Percentiles rank a stretch among this genome's conserved stretches.
Evolutionary conservation across 495 filamentous ascomycete species (phyloP).

Genomic region (Chaetomium cochliodes): DNA sequence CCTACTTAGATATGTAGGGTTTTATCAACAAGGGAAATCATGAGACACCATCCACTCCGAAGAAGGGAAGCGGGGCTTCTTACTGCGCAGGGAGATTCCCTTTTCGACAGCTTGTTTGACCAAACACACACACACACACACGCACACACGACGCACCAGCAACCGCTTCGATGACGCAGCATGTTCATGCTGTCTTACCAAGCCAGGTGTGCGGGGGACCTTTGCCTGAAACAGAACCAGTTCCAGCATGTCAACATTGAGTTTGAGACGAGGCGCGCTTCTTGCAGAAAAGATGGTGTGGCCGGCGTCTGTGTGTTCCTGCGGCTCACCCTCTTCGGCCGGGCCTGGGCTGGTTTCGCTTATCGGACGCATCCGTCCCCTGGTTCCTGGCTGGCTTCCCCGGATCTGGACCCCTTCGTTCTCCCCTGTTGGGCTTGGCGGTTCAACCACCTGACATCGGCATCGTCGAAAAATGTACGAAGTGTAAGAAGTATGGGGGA

Average conservation of each 20-base stretch:
- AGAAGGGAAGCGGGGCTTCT: background rate
- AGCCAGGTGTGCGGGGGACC: background rate
- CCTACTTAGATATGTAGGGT: no score
- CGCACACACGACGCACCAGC: background rate
- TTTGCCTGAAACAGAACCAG: slow-evolving; percentile 21
- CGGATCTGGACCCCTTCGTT: slow-evolving; percentile 7
- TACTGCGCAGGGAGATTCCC: no score
- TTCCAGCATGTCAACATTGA: slow-evolving; percentile 15
- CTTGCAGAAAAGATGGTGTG: background rate
- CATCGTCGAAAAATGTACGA: background rate
- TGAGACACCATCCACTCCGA: background rate
- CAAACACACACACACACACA: no score
- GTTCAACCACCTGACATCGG: background rate
- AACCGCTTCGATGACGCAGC: background rate
- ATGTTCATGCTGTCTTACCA: slow-evolving; percentile 1
- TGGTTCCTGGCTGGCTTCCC: slow-evolving; percentile 15
- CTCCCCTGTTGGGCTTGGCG: slow-evolving; percentile 5
- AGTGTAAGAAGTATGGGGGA: background rate
- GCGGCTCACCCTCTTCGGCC: background rate
- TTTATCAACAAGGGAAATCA: background rate
- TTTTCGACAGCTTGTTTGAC: no score
- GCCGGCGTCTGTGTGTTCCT: slow-evolving; percentile 6
- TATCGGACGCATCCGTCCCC: slow-evolving; percentile 1
- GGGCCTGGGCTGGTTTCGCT: slow-evolving; percentile 13
- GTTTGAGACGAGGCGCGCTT: slow-evolving; percentile 12